phyloP scores from a whole-genome alignment of 2,329 filamentous ascomycete genomes.

The Colletotrichum abscissum region DNA sequence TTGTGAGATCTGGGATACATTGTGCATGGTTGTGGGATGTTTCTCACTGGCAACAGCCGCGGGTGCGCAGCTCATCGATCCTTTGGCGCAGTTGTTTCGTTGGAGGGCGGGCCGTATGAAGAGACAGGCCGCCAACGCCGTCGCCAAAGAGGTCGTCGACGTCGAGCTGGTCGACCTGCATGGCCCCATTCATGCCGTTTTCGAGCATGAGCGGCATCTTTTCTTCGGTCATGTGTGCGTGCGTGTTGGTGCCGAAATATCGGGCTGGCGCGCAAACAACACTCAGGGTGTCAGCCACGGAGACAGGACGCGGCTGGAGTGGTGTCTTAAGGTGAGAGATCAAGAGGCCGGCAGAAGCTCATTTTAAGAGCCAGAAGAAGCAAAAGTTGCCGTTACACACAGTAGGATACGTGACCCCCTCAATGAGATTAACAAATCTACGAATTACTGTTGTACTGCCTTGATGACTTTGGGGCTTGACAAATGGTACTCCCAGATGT shows the following conservation, averaged over 20 bases:
- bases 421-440: background rate
- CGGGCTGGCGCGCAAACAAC: background rate
- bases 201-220: constrained; percentile 68
- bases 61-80: constrained; percentile 79
- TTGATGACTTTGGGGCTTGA: constrained; percentile 10
- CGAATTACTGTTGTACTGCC: background rate
- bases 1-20: constrained; percentile 7
- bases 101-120: constrained; percentile 62
- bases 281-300: constrained; percentile 3
- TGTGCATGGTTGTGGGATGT: background rate
- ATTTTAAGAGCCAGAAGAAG: constrained; percentile 4
- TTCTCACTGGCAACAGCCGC: constrained; percentile 84
- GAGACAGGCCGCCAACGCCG: constrained; percentile 68
- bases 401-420: background rate
- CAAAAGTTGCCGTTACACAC: background rate
- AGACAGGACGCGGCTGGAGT: constrained; percentile 7
- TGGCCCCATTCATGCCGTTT: constrained; percentile 54
- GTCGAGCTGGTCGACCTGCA: constrained; percentile 66
- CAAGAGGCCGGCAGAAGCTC: constrained; percentile 9
- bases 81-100: constrained; percentile 77
- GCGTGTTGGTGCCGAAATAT: background rate
- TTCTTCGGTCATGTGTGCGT: constrained; percentile 43
- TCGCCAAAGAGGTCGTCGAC: constrained; percentile 84
- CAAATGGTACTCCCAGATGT: background rate
- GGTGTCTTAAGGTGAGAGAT: constrained; percentile 11